Evolutionary conservation across 306 rosid species (phyloP).

Genomic region (Citrullus amarus): DNA sequence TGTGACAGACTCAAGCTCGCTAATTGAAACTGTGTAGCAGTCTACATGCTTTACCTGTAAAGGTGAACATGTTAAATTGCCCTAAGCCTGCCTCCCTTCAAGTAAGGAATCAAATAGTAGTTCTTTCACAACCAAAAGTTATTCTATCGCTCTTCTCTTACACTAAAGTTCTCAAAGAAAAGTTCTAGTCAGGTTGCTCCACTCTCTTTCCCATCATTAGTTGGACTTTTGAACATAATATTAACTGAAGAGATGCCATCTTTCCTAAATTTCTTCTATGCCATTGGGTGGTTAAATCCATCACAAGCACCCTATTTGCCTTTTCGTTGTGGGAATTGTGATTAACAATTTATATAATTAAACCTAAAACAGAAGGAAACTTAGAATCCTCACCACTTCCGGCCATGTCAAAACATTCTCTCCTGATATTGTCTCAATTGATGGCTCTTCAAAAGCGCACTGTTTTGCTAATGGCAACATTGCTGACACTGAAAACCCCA

Average conservation of each 20-base stretch:
- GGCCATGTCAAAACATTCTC: slow-evolving; percentile 99
- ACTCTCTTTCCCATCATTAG: background rate
- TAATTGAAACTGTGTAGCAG: slow-evolving; percentile 47
- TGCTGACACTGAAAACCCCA: slow-evolving; percentile 72
- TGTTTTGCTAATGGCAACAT: slow-evolving; percentile 92
- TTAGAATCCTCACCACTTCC: slow-evolving; percentile 53
- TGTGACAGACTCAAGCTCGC: slow-evolving; percentile 73
- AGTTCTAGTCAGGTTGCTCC: background rate
- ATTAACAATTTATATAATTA: background rate
- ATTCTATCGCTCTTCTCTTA: background rate
- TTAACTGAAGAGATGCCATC: background rate
- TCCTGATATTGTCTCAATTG: slow-evolving; percentile 81
- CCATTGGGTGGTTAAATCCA: background rate
- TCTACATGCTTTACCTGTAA: slow-evolving; percentile 75
- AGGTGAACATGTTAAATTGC: background rate
- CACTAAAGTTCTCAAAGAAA: background rate
- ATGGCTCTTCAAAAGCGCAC: slow-evolving; percentile 97
- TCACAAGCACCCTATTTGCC: background rate
- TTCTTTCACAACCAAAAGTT: background rate
- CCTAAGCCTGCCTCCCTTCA: background rate
- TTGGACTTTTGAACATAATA: background rate
- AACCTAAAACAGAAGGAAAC: background rate
- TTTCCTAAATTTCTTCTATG: background rate
- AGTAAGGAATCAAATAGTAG: background rate
- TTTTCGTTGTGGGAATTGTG: background rate